Evolutionary conservation across 495 filamentous ascomycete species (phyloP), one percentile per base, ranked within the genome.

Genomic region (Glarea lozoyensis): DNA sequence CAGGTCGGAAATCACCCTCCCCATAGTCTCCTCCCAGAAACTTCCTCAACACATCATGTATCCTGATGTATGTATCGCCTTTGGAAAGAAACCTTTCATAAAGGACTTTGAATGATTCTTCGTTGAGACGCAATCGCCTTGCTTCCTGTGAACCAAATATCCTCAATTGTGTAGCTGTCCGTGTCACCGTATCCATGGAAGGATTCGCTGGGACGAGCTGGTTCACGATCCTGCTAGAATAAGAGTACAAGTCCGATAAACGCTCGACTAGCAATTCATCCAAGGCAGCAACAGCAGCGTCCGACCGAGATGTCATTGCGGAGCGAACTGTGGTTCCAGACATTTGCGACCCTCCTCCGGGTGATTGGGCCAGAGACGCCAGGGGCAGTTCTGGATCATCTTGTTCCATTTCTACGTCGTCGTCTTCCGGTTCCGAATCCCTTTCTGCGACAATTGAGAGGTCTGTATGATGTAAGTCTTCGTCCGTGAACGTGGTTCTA

Each of bases 291-390:
- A 62, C 34, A 22, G 64, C 61, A 17, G 58, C 54, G 3, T 15
- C 43, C 12, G 64, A 63, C 40, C 60, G 50, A 17, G 61, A 57
- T 40, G 51, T 43, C 9, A 10, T 22, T n/a, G 21, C 33, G 12
- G 50, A 41, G 5, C 35, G 17, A 11, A 56, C 63, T 6, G 67
- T 68, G 6, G 64, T 69, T 42, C 60, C 64, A 19, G 67, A 68
- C 32, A 65, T 52, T 37, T 51, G 57, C n/a, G 66, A 69, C 10
- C 51, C 31, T 9, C 43, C 55, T n/a, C 53, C 55, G 10, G 57
- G 52, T 5, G 64, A 67, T 25, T 54, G 36, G 4, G 40, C 22
- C 24, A 15, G 45, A n/a, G 30, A 36, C 27, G 29, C 24, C 22
- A 4, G 17, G 36, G 40, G 22, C n/a, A 5, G 9, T 37, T 12